A percentile compares a stretch with the other conserved stretches of the same genome.
Evolutionary conservation across 352 stramenopile species (phyloP).

Genomic region (Phytophthora sojae): DNA sequence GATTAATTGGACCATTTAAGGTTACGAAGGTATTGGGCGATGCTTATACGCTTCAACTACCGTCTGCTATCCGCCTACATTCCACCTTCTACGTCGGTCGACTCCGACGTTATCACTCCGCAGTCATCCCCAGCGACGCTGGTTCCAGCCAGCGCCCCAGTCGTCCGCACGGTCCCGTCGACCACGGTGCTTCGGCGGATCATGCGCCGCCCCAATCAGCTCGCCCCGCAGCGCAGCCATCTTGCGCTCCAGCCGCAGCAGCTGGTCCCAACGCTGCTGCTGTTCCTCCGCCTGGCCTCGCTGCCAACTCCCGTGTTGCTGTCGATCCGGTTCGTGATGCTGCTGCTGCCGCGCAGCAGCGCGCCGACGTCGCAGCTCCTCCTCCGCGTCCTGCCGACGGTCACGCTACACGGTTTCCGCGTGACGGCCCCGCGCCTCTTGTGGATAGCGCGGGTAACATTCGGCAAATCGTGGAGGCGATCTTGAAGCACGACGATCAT

Average conservation of each 20-base stretch:
- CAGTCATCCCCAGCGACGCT: conserved; percentile 1
- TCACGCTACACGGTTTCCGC: too few relatives aligned
- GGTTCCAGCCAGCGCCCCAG: background rate
- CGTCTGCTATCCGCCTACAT: conserved; percentile 21
- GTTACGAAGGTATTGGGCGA: background rate
- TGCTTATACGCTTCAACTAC: conserved; percentile 31
- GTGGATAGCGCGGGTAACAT: too few relatives aligned
- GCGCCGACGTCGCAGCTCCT: too few relatives aligned
- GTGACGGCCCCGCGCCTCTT: too few relatives aligned
- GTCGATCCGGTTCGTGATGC: too few relatives aligned
- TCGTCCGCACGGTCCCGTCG: background rate
- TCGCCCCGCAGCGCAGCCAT: background rate
- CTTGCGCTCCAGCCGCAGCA: background rate
- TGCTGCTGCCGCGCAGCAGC: too few relatives aligned
- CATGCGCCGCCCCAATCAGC: background rate
- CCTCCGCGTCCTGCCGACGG: too few relatives aligned
- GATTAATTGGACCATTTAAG: too few relatives aligned
- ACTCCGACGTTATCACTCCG: conserved; percentile 12
- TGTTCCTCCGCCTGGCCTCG: background rate
- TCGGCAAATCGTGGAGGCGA: too few relatives aligned
- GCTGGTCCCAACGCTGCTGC: background rate
- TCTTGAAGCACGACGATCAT: too few relatives aligned
- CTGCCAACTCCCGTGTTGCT: too few relatives aligned
- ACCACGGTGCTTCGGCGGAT: background rate
- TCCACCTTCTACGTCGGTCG: conserved; percentile 26